Evolutionary conservation across 2,329 filamentous ascomycete species (phyloP), one percentile per base, ranked within the genome.

Genomic region (Fusarium acutatum): DNA sequence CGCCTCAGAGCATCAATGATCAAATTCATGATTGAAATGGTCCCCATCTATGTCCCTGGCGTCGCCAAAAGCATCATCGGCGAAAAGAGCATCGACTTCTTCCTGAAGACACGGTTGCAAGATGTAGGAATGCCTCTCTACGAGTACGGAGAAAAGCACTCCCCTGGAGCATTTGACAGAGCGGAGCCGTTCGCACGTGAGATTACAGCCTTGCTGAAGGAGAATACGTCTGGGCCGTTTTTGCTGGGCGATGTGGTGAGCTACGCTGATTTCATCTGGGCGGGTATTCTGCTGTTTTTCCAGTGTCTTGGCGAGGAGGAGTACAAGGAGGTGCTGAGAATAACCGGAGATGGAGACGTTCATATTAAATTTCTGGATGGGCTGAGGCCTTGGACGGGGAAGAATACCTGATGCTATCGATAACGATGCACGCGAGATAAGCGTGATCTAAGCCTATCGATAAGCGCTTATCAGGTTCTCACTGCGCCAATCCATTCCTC

Each of bases 181-280:
- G 72, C 72, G 6, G 72, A 72, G 52, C 61, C 72, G 17, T 72
- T 64, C 4, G 56, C 69, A 3, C 69, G 46, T 17, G 60, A 70
- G 26, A 62, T 75, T 1, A 74, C 72, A 4, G 62, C 47, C 9
- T 24, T 74, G 20, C 53, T 75, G 0, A 34, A 54, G 3, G 72
- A 75, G 34, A 67, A 63, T 8, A 18, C 20, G 80, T 87, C 4
- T 75, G 91, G 92, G 0, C 88, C 88, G 0, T 93, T 88, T 75
- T 88, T 93, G 47, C 52, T 88, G 73, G 92, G 92, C 0, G 79
- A 86, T 41, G 84, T 82, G 69, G 81, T 86, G 7, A 84, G 83
- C 43, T 92, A 88, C 77, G 86, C 85, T 8, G 90, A 91, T 77
- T 88, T 93, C 63, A 82, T 89, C 4, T 86, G 89, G 74, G 85